A percentile compares a stretch with the other conserved stretches of the same genome.
These are phyloP conservation scores for Clarireedia homoeocarpa DNA, from an alignment of 2,329 filamentous ascomycete genomes.

Conservation along the genomic window DNA sequence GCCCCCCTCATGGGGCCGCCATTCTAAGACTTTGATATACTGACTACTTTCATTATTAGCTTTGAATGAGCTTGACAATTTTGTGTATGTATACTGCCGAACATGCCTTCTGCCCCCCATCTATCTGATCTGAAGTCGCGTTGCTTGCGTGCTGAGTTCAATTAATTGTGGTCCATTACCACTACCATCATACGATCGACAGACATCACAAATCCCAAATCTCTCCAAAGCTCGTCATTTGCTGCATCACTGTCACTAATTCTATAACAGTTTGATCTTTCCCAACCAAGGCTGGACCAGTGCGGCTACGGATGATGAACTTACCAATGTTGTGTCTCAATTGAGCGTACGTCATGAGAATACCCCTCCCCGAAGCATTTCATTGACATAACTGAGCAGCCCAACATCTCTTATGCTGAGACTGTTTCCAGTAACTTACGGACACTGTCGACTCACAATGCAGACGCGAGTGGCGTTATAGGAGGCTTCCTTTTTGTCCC, in stretches of 20 bases:
- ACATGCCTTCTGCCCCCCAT: no score
- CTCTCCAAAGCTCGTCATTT: not conserved
- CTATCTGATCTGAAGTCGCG: no score
- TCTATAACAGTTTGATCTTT: conserved; percentile 21
- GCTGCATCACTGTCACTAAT: conserved; percentile 13
- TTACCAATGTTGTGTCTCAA: conserved; percentile 17
- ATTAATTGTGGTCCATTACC: not conserved
- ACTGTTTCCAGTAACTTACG: conserved; percentile 54
- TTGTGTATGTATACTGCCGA: conserved; percentile 20
- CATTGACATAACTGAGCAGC: conserved; percentile 13
- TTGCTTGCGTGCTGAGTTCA: no score
- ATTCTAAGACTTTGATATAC: conserved; percentile 6
- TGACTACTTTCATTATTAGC: conserved; percentile 15
- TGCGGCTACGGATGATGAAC: conserved; percentile 12
- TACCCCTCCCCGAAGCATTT: not conserved
- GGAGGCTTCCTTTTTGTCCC: conserved; percentile 83
- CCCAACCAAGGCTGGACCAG: conserved; percentile 25
- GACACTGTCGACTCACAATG: conserved; percentile 65
- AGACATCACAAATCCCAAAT: no score
- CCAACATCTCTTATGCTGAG: conserved; percentile 26
- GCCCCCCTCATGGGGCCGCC: not conserved
- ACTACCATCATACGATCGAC: not conserved
- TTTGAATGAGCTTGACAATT: conserved; percentile 23
- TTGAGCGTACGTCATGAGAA: conserved; percentile 19
- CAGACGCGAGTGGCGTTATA: conserved; percentile 51